These are phyloP conservation scores for Capronia epimyces DNA, from an alignment of 2,329 filamentous ascomycete genomes.

Conservation along the genomic window DNA sequence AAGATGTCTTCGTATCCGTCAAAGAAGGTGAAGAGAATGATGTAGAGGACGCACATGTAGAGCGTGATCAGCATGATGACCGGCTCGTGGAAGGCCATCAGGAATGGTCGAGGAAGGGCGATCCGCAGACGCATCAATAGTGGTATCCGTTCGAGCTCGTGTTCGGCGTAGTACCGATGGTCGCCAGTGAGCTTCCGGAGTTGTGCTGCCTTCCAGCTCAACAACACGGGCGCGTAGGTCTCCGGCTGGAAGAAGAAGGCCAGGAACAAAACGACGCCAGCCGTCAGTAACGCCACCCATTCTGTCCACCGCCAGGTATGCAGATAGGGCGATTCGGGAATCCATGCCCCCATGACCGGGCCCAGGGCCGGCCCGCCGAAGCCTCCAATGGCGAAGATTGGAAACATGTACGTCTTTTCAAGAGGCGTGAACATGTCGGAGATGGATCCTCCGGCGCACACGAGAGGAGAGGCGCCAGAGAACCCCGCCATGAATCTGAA, in stretches of 20 bases:
- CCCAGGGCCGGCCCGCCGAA: constrained; percentile 33
- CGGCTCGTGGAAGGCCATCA: constrained; percentile 44
- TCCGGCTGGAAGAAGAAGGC: constrained; percentile 46
- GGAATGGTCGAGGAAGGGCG: constrained; percentile 45
- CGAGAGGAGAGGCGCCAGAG: constrained; percentile 44
- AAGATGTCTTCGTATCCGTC: constrained; percentile 50
- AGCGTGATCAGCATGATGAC: constrained; percentile 32
- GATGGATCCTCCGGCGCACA: constrained; percentile 44
- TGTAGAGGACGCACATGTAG: constrained; percentile 32
- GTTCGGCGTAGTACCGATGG: constrained; percentile 43
- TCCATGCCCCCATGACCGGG: constrained; percentile 44
- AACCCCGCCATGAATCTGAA: constrained; percentile 51
- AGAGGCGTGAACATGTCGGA: constrained; percentile 46
- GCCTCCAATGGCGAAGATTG: constrained; percentile 44
- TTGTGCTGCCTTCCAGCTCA: constrained; percentile 43
- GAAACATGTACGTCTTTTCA: constrained; percentile 48
- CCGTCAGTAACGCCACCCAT: constrained; percentile 42
- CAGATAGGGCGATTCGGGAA: constrained; percentile 33
- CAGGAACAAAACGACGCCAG: constrained; percentile 32
- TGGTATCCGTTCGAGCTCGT: constrained; percentile 41
- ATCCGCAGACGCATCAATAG: constrained; percentile 39
- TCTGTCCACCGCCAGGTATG: constrained; percentile 46
- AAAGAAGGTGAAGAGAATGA: constrained; percentile 37
- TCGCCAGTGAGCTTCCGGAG: constrained; percentile 42
- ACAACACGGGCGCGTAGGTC: constrained; percentile 46